Conservation (phyloP, 192 early-diverging fungal species). For the Coemansia sp. region DNA sequence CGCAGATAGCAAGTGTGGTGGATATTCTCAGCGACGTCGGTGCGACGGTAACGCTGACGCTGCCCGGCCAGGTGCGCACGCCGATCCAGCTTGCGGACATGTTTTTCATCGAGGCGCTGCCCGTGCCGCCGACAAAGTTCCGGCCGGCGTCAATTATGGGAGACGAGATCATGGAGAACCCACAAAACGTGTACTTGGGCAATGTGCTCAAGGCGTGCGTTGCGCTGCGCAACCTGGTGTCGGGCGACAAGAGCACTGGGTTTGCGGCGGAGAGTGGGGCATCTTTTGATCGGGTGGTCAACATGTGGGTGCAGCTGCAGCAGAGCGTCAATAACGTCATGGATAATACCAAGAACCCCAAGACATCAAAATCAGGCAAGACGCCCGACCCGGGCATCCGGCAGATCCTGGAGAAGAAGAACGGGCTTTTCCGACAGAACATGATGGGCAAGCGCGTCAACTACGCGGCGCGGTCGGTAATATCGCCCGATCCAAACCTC, state of each 20-base stretch:
- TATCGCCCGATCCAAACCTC: constrained; percentile 96
- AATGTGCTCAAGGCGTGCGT: constrained; percentile 81
- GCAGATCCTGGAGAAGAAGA: constrained; percentile 98
- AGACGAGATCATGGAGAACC: constrained; percentile 87
- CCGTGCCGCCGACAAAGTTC: constrained; percentile 91
- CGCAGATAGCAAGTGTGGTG: constrained; percentile 30
- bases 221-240: constrained; percentile 56
- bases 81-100: constrained; percentile 65
- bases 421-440: constrained; percentile 97
- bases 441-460: constrained; percentile 99
- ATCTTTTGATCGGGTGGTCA: constrained; percentile 53
- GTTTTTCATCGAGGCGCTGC: constrained; percentile 91
- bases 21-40: constrained; percentile 11
- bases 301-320: constrained; percentile 78
- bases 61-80: constrained; percentile 33
- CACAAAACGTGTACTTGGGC: constrained; percentile 88
- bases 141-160: constrained; percentile 89
- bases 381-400: constrained; percentile 83
- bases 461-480: constrained; percentile 96
- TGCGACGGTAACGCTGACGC: constrained; percentile 27
- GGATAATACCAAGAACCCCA: constrained; percentile 87
- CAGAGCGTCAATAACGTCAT: constrained; percentile 88
- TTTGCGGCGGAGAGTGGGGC: too few relatives aligned
- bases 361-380: constrained; percentile 57
- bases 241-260: constrained; percentile 14